Conservation (phyloP, 2,329 filamentous ascomycete species). For the Epichloe hybrida region DNA sequence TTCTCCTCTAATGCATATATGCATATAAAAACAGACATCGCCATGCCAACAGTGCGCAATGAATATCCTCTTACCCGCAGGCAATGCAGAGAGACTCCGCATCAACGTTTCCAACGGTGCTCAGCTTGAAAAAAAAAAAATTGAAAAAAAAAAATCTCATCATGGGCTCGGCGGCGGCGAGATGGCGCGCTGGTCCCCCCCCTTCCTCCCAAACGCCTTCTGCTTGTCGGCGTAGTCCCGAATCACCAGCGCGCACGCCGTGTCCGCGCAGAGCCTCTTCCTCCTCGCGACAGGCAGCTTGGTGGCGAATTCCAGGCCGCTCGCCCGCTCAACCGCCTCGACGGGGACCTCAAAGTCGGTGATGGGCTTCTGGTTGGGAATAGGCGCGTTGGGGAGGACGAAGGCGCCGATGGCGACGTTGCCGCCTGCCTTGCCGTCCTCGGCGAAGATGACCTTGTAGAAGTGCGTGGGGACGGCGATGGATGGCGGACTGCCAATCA, state of each 20-base stretch:
- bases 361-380: constrained; percentile 76
- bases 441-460: constrained; percentile 97
- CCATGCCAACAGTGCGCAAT: too few relatives aligned
- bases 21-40: too few relatives aligned
- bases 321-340: constrained; percentile 83
- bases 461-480: constrained; percentile 97
- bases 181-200: constrained; percentile 11
- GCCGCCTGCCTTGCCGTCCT: constrained; percentile 57
- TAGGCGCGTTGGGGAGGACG: constrained; percentile 82
- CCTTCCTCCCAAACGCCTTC: constrained; percentile 39
- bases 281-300: constrained; percentile 62
- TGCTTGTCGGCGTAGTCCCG: constrained; percentile 59
- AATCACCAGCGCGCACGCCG: constrained; percentile 71
- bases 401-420: constrained; percentile 87
- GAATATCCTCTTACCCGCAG: too few relatives aligned
- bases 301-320: constrained; percentile 77
- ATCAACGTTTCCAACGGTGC: too few relatives aligned
- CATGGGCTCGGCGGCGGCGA: constrained; percentile 2
- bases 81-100: too few relatives aligned
- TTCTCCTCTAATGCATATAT: too few relatives aligned
- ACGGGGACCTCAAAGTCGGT: constrained; percentile 89
- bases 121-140: too few relatives aligned
- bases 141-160: too few relatives aligned
- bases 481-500: constrained; percentile 85
- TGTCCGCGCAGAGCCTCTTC: constrained; percentile 72